Evolutionary conservation across 2,329 filamentous ascomycete genomes (phyloP), one percentile per base, ranked within the genome.

Genomic region (Botrytis paeoniae): DNA sequence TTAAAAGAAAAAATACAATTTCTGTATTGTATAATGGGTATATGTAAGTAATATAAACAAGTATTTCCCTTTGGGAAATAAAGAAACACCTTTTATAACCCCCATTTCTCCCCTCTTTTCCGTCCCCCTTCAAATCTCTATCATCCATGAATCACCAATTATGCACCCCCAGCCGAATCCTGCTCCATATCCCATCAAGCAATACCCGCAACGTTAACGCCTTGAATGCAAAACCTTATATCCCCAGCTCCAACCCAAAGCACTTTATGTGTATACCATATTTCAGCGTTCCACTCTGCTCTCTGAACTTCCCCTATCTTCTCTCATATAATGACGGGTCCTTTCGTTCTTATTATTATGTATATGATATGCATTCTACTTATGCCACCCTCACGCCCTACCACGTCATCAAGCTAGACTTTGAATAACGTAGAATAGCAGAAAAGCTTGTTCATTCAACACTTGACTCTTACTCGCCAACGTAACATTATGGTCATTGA

Each of bases 401-500:
- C 4, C 12, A 54, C 25, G 54, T 66, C 35, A 25, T 41, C 37
- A 57, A 57, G 45, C 81, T 79, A 88, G 63, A 35, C 89, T 90
- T 75, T 89, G 85, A 74, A 92, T 89, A 70, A 92, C 90, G 78
- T 98, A 98, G 81, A 98, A 97, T 70, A 98, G 85, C 73, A 98
- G 85, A 82, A 98, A 98, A 0, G 95, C 94, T 81, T 97, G 91
- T 22, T 93, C 93, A 43, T 88, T 88, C 60, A 98, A 86, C 4
- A 98, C 95, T 74, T 98, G 93, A 8, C 92, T 92, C 80, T 96
- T 92, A 64, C 89, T 89, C 3, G 93, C 95, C 72, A 95, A 81
- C 75, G 95, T 93, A 37, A 98, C 95, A 81, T 94, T 94, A 81
- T 96, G 95, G 80, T 98, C 95, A 80, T 98, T 97, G 83, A 98